phyloP scores from a whole-genome alignment of 306 rosid species.

The Purshia tridentata region DNA sequence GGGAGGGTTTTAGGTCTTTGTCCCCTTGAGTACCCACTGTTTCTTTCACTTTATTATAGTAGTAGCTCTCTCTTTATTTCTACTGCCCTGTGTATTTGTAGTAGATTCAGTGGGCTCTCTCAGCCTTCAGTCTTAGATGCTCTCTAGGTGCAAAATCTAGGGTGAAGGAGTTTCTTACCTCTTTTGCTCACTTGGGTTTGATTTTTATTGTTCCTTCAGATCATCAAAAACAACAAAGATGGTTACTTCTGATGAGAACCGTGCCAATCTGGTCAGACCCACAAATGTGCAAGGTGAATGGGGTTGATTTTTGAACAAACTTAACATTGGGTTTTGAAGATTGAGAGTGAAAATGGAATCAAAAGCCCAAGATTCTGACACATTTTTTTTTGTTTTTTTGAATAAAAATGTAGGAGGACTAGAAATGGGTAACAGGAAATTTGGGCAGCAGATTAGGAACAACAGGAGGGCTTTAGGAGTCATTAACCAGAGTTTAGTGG shows the following conservation, averaged over 20 bases:
- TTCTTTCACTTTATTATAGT: conserved; percentile 13
- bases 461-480: conserved; percentile 73
- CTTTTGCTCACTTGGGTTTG: conserved; percentile 1
- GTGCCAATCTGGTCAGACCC: conserved; percentile 52
- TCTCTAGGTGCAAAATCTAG: conserved; percentile 4
- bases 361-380: conserved; percentile 14
- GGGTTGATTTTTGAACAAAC: neutral
- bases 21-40: conserved; percentile 26
- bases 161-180: neutral
- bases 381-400: conserved; percentile 1
- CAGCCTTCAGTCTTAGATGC: neutral
- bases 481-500: conserved; percentile 59
- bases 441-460: conserved; percentile 51
- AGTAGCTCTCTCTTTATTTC: conserved; percentile 17
- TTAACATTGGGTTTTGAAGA: conserved; percentile 6
- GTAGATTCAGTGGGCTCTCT: neutral
- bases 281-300: conserved; percentile 52
- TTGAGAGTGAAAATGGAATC: conserved; percentile 17
- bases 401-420: conserved; percentile 39
- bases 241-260: conserved; percentile 60
- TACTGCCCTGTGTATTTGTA: neutral
- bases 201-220: conserved; percentile 29
- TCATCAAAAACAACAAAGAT: conserved; percentile 22
- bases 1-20: conserved; percentile 8
- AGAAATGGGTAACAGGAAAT: conserved; percentile 47